Conservation (phyloP, 108 stramenopile species). For the Nannochloropsis salina region DNA sequence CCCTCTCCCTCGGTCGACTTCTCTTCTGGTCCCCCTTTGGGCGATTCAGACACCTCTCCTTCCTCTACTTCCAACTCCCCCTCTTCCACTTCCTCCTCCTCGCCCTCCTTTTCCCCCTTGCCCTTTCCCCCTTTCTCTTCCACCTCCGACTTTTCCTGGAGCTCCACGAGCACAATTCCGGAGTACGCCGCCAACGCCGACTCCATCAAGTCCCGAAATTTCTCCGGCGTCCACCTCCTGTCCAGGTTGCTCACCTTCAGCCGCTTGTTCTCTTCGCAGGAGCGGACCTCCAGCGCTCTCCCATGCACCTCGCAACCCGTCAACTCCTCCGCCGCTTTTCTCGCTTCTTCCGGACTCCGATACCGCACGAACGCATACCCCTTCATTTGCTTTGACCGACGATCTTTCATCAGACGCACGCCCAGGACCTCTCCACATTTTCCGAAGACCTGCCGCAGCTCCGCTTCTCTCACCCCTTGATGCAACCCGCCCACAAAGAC, state of each 20-base stretch:
- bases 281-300: neutral
- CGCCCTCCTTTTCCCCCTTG: conserved; percentile 18
- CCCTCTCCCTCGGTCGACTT: conserved; percentile 9
- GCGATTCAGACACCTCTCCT: neutral
- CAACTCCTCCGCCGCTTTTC: neutral
- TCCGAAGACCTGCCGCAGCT: neutral
- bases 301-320: neutral
- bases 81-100: conserved; percentile 15
- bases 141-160: conserved; percentile 1
- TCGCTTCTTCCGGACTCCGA: neutral
- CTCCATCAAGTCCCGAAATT: conserved; percentile 7
- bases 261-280: neutral
- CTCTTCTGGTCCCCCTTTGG: neutral
- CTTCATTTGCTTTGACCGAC: conserved; percentile 6
- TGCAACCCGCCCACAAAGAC: neutral
- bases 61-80: conserved; percentile 19
- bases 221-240: neutral
- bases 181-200: conserved; percentile 20
- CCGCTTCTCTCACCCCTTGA: neutral
- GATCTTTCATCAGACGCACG: conserved; percentile 14
- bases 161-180: conserved; percentile 22
- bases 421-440: neutral
- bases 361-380: neutral
- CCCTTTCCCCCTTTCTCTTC: neutral
- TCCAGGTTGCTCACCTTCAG: conserved; percentile 19